Percentiles rank a stretch among this genome's conserved stretches.
These are phyloP conservation scores for Acer campestre DNA, from an alignment of 345 rosid genomes.

Conservation along the genomic window DNA sequence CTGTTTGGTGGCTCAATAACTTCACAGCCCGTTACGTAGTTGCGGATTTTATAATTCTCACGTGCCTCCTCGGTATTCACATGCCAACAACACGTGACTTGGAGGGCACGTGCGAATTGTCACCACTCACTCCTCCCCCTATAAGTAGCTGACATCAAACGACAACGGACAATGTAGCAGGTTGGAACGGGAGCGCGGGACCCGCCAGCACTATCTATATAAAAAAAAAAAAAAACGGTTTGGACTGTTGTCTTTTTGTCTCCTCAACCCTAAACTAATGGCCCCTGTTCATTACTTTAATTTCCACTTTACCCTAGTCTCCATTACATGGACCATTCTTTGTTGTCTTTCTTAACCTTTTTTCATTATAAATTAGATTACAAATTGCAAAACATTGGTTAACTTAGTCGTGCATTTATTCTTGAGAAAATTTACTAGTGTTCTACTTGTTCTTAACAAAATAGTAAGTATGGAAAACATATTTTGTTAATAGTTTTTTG, in stretches of 20 bases:
- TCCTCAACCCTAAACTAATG: background rate
- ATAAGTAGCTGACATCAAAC: background rate
- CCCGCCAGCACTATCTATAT: background rate
- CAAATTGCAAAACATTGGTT: no score
- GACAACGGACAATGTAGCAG: constrained; percentile 2
- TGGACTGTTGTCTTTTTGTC: background rate
- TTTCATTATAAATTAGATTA: no score
- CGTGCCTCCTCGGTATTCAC: background rate
- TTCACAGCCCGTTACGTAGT: background rate
- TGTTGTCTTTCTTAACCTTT: background rate
- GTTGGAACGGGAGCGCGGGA: background rate
- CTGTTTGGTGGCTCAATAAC: no score
- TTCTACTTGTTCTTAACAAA: no score
- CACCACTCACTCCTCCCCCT: background rate
- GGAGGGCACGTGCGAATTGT: background rate
- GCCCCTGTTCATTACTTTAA: background rate
- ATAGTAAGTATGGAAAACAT: no score
- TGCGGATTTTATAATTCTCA: background rate
- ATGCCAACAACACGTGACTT: background rate
- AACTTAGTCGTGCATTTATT: no score
- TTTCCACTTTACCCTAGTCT: background rate
- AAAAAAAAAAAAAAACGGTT: background rate
- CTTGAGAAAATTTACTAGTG: no score
- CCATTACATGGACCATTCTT: background rate
- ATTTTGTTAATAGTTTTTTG: no score